A percentile compares a stretch with the other conserved stretches of the same genome.
Evolutionary conservation across 2,329 filamentous ascomycete genomes (phyloP).

Genomic region (Lasiodiplodia sp.): DNA sequence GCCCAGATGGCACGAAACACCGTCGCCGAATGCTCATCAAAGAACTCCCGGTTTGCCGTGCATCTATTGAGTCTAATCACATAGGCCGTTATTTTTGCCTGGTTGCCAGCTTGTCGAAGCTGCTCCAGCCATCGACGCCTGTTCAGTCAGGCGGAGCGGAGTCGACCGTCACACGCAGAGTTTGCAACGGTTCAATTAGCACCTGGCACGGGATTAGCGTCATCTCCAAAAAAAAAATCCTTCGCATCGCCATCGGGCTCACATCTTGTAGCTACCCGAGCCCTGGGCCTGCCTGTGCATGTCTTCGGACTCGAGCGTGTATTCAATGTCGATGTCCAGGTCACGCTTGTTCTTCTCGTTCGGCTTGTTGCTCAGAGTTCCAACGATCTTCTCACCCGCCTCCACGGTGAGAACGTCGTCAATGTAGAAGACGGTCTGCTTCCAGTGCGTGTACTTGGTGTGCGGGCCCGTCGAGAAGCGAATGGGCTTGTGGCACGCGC

Average conservation of each 20-base stretch:
- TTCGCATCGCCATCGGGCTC: neutral
- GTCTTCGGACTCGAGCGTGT: constrained; percentile 81
- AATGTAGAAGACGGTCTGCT: constrained; percentile 99
- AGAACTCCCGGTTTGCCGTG: constrained; percentile 29
- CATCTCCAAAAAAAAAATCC: neutral
- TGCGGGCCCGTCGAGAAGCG: constrained; percentile 96
- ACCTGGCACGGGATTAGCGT: constrained; percentile 15
- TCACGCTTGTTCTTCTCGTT: constrained; percentile 95
- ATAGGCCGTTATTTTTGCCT: constrained; percentile 14
- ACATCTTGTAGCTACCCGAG: constrained; percentile 79
- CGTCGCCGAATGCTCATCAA: constrained; percentile 26
- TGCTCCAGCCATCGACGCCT: constrained; percentile 15
- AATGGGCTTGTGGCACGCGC: constrained; percentile 97
- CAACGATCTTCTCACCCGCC: constrained; percentile 79
- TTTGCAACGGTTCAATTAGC: constrained; percentile 17
- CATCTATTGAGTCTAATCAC: constrained; percentile 28
- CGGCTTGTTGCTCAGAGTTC: constrained; percentile 80
- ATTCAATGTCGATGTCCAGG: constrained; percentile 87
- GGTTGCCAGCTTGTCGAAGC: constrained; percentile 19
- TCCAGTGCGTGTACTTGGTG: constrained; percentile 99
- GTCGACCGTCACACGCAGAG: constrained; percentile 16
- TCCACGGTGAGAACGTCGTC: constrained; percentile 92
- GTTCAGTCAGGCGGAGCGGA: constrained; percentile 17
- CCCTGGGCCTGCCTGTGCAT: constrained; percentile 72
- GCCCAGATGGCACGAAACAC: constrained; percentile 29